Evolutionary conservation across 1,284 basidiomycete genomes (phyloP).

Genomic region (Apiotrichum mycotoxinovorans): DNA sequence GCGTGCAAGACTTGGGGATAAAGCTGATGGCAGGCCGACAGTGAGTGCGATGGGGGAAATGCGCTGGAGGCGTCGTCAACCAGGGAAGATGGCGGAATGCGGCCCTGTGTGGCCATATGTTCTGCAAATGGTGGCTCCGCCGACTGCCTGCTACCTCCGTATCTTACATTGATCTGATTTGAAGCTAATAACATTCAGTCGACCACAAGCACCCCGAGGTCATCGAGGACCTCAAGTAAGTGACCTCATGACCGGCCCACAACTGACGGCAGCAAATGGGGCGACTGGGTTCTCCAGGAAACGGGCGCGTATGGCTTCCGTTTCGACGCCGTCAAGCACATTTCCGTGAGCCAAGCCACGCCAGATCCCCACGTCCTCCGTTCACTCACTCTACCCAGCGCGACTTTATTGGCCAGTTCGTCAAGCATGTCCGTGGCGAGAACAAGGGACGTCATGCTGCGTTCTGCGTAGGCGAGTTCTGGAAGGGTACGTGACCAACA

Average conservation of each 20-base stretch:
- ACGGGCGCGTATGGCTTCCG: slow-evolving; percentile 78
- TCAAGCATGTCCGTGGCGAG: slow-evolving; percentile 54
- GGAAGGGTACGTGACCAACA: slow-evolving; percentile 46
- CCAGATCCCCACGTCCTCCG: not conserved
- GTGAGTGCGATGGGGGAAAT: slow-evolving; percentile 3
- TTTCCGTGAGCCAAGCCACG: slow-evolving; percentile 33
- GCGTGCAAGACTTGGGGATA: not conserved
- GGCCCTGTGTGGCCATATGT: too few species aligned
- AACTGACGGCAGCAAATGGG: slow-evolving; percentile 53
- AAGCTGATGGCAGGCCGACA: slow-evolving; percentile 10
- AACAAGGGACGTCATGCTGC: slow-evolving; percentile 43
- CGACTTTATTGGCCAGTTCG: slow-evolving; percentile 56
- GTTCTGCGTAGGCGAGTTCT: slow-evolving; percentile 58
- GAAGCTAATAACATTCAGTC: slow-evolving; percentile 49
- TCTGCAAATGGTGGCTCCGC: not conserved
- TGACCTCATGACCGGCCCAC: slow-evolving; percentile 5
- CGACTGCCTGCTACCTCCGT: not conserved
- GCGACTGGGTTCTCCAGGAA: slow-evolving; percentile 61
- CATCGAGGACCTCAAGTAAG: slow-evolving; percentile 39
- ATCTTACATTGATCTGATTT: not conserved
- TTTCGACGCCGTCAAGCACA: slow-evolving; percentile 77
- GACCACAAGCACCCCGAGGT: slow-evolving; percentile 82
- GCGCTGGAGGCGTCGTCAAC: not conserved
- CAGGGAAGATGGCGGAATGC: too few species aligned
- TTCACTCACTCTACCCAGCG: slow-evolving; percentile 16